A percentile compares a stretch with the other conserved stretches of the same genome.
phyloP scores from a whole-genome alignment of 257 asterid species.

The Eucommia ulmoides region DNA sequence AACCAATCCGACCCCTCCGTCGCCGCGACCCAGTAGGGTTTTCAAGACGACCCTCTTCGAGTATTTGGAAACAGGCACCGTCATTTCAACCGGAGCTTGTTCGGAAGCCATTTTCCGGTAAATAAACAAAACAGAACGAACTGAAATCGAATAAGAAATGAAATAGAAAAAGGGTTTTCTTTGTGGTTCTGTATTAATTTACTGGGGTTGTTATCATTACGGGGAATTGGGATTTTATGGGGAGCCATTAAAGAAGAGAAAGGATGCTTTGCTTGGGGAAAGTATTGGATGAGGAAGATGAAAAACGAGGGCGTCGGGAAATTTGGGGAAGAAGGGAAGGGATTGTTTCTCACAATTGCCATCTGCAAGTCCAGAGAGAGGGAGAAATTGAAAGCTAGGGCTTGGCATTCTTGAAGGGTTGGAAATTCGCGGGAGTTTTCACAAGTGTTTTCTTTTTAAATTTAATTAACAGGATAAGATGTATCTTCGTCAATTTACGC shows the following conservation, averaged over 20 bases:
- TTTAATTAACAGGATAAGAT: too few species aligned
- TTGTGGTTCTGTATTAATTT: too few species aligned
- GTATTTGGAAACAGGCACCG: slow-evolving; percentile 31
- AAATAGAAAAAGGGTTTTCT: neutral
- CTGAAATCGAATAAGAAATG: too few species aligned
- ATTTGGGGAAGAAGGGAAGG: slow-evolving; percentile 46
- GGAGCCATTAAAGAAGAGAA: slow-evolving; percentile 5
- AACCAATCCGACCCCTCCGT: slow-evolving; percentile 41
- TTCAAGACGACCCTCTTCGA: slow-evolving; percentile 52
- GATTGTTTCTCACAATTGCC: slow-evolving; percentile 12
- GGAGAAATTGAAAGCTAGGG: slow-evolving; percentile 8
- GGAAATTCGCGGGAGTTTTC: slow-evolving; percentile 62
- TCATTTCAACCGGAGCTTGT: slow-evolving; percentile 25
- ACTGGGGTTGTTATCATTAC: slow-evolving; percentile 7
- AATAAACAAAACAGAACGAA: too few species aligned
- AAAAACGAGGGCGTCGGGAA: slow-evolving; percentile 18
- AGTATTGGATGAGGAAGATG: slow-evolving; percentile 20
- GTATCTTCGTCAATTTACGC: too few species aligned
- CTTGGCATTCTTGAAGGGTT: slow-evolving; percentile 50
- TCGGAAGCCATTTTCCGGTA: slow-evolving; percentile 60
- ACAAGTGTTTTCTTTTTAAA: too few species aligned
- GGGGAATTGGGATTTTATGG: slow-evolving; percentile 7
- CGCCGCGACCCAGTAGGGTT: slow-evolving; percentile 33
- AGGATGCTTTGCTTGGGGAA: slow-evolving; percentile 51
- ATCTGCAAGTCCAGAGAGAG: too few species aligned